Evolutionary conservation across 2,329 filamentous ascomycete genomes (phyloP).

Genomic region (Aspergillus udagawae): DNA sequence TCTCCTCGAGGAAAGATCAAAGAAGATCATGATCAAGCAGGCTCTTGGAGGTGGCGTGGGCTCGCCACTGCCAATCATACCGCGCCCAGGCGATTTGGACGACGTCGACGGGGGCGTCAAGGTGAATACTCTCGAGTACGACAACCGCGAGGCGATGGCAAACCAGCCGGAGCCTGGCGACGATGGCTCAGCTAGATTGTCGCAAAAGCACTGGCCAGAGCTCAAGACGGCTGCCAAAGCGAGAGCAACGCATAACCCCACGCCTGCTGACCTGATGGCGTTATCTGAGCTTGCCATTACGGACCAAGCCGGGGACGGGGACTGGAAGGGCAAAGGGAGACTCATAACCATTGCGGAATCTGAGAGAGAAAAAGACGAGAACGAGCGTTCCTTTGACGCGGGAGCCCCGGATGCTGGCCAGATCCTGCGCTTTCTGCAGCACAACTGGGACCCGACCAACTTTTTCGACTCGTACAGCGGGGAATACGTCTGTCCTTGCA

Average conservation of each 20-base stretch:
- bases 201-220: slow-evolving; percentile 25
- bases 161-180: slow-evolving; percentile 13
- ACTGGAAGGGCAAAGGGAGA: slow-evolving; percentile 6
- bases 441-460: slow-evolving; percentile 24
- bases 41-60: slow-evolving; percentile 16
- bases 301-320: not conserved
- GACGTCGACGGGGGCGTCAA: slow-evolving; percentile 23
- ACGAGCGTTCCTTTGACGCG: not conserved
- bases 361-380: not conserved
- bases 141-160: slow-evolving; percentile 14
- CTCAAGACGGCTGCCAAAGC: not conserved
- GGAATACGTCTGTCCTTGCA: slow-evolving; percentile 34
- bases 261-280: slow-evolving; percentile 17
- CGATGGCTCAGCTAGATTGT: slow-evolving; percentile 2
- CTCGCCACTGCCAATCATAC: not conserved
- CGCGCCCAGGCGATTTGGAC: slow-evolving; percentile 6
- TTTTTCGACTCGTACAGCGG: slow-evolving; percentile 29
- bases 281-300: slow-evolving; percentile 11
- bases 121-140: slow-evolving; percentile 6
- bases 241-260: not conserved
- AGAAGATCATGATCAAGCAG: slow-evolving; percentile 47
- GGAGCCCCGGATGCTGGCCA: slow-evolving; percentile 7
- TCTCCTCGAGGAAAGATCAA: slow-evolving; percentile 48
- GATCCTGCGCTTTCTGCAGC: slow-evolving; percentile 12
- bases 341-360: not conserved